Evolutionary conservation across 2,329 filamentous ascomycete genomes (phyloP), one percentile per base, ranked within the genome.

Genomic region (Penicillium sclerotigenum): DNA sequence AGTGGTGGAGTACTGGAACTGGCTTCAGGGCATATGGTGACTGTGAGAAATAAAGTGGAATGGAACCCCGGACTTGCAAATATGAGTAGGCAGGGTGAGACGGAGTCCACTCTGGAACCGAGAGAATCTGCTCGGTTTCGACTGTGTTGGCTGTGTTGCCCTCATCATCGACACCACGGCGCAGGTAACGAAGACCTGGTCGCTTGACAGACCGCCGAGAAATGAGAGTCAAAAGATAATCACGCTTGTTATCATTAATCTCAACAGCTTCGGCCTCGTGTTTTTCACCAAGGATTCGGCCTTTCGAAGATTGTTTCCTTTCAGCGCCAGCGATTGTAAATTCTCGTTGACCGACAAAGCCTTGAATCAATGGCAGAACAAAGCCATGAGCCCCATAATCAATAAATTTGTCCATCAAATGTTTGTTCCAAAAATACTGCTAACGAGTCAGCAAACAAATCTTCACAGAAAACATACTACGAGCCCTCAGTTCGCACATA

Each of bases 1-100:
- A 95, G 63, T 96, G 91, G 70, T 91, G 89, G 34, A 95, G 77
- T 14, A 89, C 83, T 0, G 93, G 91, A 11, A 89, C 81, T 0
- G 94, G 94, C 69, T 96, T 97, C 63, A 97, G 84, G 10, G 91
- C 91, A 72, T 96, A 97, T 0, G 93, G 92, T 0, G 89, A 91
- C 68, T 99, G 94, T 0, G 92, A 95, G 70, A 97, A 99, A 77
- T 94, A 97, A 0, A 97, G 75, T 0, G 94, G 94, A 60, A 97
- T 96, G 22, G 92, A 97, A 7, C 92, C 93, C 61, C 94, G 84
- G 24, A 91, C 80, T 70, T 99, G 94, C 4, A 95, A 77, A 65
- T 96, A 95, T 0, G 91, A 96, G 71, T 90, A 89, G 2, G 87
- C 80, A 62, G 85, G 90, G 13, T 75, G 71, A 13, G 80, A 75